A percentile compares a stretch with the other conserved stretches of the same genome.
Conservation (phyloP, 768 basidiomycete species). For the Rhizopogon roseolus region DNA sequence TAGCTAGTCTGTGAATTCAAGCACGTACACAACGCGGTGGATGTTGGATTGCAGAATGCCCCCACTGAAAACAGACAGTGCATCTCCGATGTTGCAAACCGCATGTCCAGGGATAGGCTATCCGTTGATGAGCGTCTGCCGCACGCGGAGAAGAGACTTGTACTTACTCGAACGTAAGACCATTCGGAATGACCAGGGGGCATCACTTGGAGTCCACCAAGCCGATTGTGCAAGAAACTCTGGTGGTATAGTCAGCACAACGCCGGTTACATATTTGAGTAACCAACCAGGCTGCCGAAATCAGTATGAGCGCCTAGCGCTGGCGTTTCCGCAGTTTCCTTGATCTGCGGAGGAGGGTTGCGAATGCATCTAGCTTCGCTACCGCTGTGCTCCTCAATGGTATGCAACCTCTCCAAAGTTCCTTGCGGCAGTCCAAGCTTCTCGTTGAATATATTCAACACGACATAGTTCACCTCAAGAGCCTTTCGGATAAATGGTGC, state of each 20-base stretch:
- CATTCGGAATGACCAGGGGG: constrained; percentile 56
- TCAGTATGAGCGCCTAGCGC: constrained; percentile 64
- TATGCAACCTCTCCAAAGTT: constrained; percentile 39
- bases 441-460: constrained; percentile 55
- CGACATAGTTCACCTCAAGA: constrained; percentile 45
- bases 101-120: constrained; percentile 53
- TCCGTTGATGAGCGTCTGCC: neutral
- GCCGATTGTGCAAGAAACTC: constrained; percentile 66
- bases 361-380: constrained; percentile 55
- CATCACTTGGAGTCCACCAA: constrained; percentile 68
- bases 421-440: constrained; percentile 49
- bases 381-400: constrained; percentile 41
- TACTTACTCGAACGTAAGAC: constrained; percentile 58
- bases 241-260: constrained; percentile 10
- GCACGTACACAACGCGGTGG: constrained; percentile 46
- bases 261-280: neutral
- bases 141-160: neutral
- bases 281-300: constrained; percentile 58
- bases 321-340: constrained; percentile 24
- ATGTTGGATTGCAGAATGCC: constrained; percentile 60
- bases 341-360: constrained; percentile 36
- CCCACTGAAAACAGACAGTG: constrained; percentile 56
- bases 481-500: constrained; percentile 54
- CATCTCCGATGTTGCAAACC: constrained; percentile 61
- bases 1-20: neutral